Percentiles rank a stretch among this genome's conserved stretches.
Evolutionary conservation across 169 alveolate species (phyloP).

Genomic region (Plasmodium gallinaceum): DNA sequence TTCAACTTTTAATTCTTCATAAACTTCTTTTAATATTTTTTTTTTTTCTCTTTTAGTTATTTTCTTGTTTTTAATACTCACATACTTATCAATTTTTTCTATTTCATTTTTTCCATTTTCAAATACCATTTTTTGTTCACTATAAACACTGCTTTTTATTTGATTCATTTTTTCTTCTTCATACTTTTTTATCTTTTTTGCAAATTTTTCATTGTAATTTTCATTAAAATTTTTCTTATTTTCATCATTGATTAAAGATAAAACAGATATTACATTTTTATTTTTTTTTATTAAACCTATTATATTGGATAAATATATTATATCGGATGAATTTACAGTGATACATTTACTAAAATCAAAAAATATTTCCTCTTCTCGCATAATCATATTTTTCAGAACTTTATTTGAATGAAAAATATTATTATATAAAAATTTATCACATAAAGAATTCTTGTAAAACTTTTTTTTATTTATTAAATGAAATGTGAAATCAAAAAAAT

Average conservation of each 20-base stretch:
- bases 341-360: not conserved
- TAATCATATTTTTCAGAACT: not conserved
- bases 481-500: constrained; percentile 3
- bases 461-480: not conserved
- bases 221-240: constrained; percentile 16
- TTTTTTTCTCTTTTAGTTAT: not conserved
- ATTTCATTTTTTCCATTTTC: not conserved
- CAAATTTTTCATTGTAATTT: constrained; percentile 3
- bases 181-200: not conserved
- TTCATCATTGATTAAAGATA: constrained; percentile 1
- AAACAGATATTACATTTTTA: constrained; percentile 1
- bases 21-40: constrained; percentile 6
- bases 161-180: not conserved
- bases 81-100: not conserved
- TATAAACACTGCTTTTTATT: not conserved
- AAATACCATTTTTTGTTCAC: not conserved
- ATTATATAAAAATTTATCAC: not conserved
- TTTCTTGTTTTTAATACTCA: too few relatives aligned
- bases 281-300: constrained; percentile 5
- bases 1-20: not conserved
- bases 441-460: not conserved
- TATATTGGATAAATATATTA: constrained; percentile 4
- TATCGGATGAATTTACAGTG: not conserved
- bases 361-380: not conserved
- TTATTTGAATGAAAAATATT: not conserved